Percentiles rank a stretch among this genome's conserved stretches.
These are phyloP conservation scores for Earliella scabrosa DNA, from an alignment of 1,284 basidiomycete species.

Conservation along the genomic window DNA sequence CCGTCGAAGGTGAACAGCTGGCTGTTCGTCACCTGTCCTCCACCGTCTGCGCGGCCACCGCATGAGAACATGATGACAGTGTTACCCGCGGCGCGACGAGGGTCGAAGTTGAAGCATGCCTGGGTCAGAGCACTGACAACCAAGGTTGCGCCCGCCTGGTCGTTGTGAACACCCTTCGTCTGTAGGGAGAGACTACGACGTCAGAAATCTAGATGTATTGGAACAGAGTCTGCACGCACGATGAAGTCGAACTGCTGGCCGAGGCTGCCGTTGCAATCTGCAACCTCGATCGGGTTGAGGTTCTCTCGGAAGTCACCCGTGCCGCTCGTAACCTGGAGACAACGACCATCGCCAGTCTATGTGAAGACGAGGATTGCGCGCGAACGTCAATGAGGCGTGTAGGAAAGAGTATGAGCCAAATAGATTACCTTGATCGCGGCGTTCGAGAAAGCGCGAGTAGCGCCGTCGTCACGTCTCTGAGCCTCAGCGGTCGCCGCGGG, in stretches of 20 bases:
- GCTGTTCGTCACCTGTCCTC: constrained; percentile 5
- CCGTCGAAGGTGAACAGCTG: constrained; percentile 11
- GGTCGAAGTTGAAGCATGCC: constrained; percentile 11
- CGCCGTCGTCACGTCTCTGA: constrained; percentile 5
- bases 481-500: constrained; percentile 5
- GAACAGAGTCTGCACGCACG: background rate
- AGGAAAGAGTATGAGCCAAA: background rate
- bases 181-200: background rate
- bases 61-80: constrained; percentile 6
- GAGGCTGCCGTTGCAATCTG: constrained; percentile 1
- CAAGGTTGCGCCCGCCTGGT: constrained; percentile 1
- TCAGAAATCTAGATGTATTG: background rate
- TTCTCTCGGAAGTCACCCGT: constrained; percentile 11
- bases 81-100: constrained; percentile 9
- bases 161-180: constrained; percentile 6
- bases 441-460: constrained; percentile 3
- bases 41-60: constrained; percentile 9
- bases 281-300: constrained; percentile 7
- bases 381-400: background rate
- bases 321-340: constrained; percentile 2
- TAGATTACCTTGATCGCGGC: constrained; percentile 7
- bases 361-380: background rate
- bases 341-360: constrained; percentile 4
- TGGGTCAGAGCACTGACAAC: constrained; percentile 6
- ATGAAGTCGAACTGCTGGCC: constrained; percentile 5